Evolutionary conservation across 345 rosid species (phyloP).

Genomic region (Dipteronia sinensis): DNA sequence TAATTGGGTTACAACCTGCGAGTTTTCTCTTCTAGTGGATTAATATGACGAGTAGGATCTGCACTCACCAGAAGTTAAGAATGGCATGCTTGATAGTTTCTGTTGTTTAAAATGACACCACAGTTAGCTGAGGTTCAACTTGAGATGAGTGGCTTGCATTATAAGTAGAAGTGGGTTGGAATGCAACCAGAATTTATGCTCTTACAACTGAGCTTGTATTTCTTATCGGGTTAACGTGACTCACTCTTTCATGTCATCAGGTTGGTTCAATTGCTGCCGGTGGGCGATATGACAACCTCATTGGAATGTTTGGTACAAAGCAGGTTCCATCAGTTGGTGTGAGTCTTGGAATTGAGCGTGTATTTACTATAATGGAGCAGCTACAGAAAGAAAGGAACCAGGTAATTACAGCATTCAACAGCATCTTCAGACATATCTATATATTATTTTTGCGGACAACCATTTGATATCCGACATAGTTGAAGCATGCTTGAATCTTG

Average conservation of each 20-base stretch:
- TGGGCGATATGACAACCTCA: conserved; percentile 89
- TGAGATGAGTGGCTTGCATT: background rate
- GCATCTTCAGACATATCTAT: background rate
- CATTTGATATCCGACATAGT: background rate
- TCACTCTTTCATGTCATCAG: conserved; percentile 37
- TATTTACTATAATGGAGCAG: conserved; percentile 85
- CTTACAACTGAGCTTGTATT: background rate
- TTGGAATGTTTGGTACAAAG: conserved; percentile 84
- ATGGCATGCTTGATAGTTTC: background rate
- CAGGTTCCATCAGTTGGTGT: conserved; percentile 94
- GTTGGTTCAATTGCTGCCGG: conserved; percentile 97
- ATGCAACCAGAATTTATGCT: background rate
- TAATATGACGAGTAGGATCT: background rate
- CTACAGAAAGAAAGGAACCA: conserved; percentile 61
- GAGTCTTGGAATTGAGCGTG: conserved; percentile 94
- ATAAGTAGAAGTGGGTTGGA: background rate
- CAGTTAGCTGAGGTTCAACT: background rate
- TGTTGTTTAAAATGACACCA: background rate
- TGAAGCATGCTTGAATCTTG: background rate
- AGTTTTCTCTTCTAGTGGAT: background rate
- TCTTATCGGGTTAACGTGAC: conserved; percentile 3
- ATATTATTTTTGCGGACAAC: background rate
- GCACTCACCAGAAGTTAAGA: background rate
- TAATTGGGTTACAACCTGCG: background rate
- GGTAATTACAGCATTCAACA: conserved; percentile 32